Evolutionary conservation across 2,329 filamentous ascomycete species (phyloP), one percentile per base, ranked within the genome.

Genomic region (Aschersonia sp.): DNA sequence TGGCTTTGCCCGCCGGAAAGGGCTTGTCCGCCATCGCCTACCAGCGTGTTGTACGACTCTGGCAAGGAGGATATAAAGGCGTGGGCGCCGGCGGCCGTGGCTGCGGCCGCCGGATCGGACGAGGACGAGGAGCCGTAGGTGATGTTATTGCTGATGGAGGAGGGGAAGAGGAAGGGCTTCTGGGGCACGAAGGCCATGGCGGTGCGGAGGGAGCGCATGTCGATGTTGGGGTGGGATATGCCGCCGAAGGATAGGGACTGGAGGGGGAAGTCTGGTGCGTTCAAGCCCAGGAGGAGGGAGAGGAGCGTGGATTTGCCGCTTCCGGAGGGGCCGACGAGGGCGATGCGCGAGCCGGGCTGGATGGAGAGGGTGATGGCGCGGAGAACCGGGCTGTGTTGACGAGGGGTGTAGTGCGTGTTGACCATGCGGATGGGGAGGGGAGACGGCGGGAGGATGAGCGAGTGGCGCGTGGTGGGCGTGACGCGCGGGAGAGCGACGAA

Each of bases 291-390:
- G 0, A 97, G 69, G 0, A 97, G 67, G 0, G 84, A 77, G 0
- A 84, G 74, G 38, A 96, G 72, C 0, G 91, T 96, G 10, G 84
- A 89, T 65, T 98, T 97, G 1, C 92, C 91, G n/a, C 84, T 86
- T 0, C 92, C 91, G 0, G 89, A 95, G 1, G 77, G 68, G 1
- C 91, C 89, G 2, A 94, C 88, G 28, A 97, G 78, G 2, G 86
- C 88, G 0, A 82, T 82, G 54, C 78, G 85, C 4, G 75, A 78
- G 29, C 82, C 80, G 0, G 74, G 62, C 1, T 70, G 59, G 46
- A 96, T 76, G 0, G 64, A 67, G 5, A 95, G 67, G n/a, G 71
- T 79, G 2, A 51, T 2, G 4, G 30, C 43, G 3, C 40, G 41
- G 20, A 51, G 28, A 12, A 47, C 35, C 10, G 45, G 28, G 40